A percentile compares a stretch with the other conserved stretches of the same genome.
Evolutionary conservation across 169 alveolate species (phyloP).

Genomic region (Plasmodium yoelii): DNA sequence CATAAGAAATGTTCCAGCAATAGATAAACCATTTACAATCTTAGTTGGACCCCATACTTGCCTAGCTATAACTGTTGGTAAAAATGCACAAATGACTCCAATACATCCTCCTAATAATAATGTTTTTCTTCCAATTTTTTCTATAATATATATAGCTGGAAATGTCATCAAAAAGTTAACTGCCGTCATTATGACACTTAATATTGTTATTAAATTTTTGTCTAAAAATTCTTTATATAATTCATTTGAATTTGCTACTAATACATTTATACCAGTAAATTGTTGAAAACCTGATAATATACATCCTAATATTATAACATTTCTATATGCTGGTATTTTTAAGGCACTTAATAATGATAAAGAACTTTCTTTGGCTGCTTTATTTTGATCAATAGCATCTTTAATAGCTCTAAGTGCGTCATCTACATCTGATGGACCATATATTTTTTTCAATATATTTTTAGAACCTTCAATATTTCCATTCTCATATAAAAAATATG

Average conservation of each 20-base stretch:
- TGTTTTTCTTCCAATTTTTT: slow-evolving; percentile 87
- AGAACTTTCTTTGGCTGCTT: slow-evolving; percentile 77
- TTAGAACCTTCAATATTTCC: slow-evolving; percentile 82
- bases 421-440: slow-evolving; percentile 73
- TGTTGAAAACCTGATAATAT: slow-evolving; percentile 88
- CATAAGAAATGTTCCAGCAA: slow-evolving; percentile 82
- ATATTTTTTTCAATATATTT: slow-evolving; percentile 75
- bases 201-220: slow-evolving; percentile 76
- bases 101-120: slow-evolving; percentile 83
- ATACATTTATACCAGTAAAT: slow-evolving; percentile 88
- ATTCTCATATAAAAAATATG: slow-evolving; percentile 77
- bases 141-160: slow-evolving; percentile 82
- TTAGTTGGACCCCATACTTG: slow-evolving; percentile 7
- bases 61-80: slow-evolving; percentile 83
- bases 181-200: slow-evolving; percentile 78
- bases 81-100: slow-evolving; percentile 59
- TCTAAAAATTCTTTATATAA: slow-evolving; percentile 81
- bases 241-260: slow-evolving; percentile 87
- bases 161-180: slow-evolving; percentile 83
- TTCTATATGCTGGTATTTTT: slow-evolving; percentile 80
- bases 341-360: slow-evolving; percentile 78
- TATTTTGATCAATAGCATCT: slow-evolving; percentile 78
- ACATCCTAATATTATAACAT: slow-evolving; percentile 82
- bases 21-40: slow-evolving; percentile 59
- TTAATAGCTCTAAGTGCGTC: slow-evolving; percentile 76